phyloP scores from a whole-genome alignment of 2,329 filamentous ascomycete genomes.

The Davidsoniella virescens region DNA sequence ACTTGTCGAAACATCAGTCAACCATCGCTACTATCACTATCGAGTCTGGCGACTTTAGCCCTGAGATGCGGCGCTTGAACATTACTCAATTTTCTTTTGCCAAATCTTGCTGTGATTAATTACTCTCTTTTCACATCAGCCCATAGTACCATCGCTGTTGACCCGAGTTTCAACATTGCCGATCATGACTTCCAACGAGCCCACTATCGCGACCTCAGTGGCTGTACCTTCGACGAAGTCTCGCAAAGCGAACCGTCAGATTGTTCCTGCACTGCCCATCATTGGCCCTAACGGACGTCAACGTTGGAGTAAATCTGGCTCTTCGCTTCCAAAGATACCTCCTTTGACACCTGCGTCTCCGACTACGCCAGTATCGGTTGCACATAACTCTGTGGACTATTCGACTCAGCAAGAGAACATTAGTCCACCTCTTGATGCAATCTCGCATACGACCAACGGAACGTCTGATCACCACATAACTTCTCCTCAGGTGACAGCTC shows the following conservation, averaged over 20 bases:
- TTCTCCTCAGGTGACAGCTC: too few relatives aligned
- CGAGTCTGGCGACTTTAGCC: slow-evolving; percentile 4
- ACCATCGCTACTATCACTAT: background rate
- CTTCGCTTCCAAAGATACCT: background rate
- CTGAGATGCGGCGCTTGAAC: slow-evolving; percentile 12
- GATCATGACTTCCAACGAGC: slow-evolving; percentile 7
- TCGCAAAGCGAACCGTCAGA: background rate
- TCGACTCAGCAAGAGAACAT: too few relatives aligned
- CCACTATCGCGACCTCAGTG: background rate
- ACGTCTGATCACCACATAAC: too few relatives aligned
- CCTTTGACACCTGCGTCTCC: background rate
- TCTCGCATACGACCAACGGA: too few relatives aligned
- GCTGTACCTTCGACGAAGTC: background rate
- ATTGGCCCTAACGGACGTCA: slow-evolving; percentile 2
- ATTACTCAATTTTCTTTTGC: slow-evolving; percentile 5
- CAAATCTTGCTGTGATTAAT: slow-evolving; percentile 10
- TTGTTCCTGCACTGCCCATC: slow-evolving; percentile 6
- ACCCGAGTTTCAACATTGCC: background rate
- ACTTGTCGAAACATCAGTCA: too few relatives aligned
- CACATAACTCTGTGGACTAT: background rate
- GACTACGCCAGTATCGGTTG: background rate
- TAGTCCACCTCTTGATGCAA: too few relatives aligned
- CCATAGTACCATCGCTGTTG: too few relatives aligned
- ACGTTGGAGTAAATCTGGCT: background rate
- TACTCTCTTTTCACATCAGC: background rate